Evolutionary conservation across 257 asterid genomes (phyloP).

Genomic region (Solanum raphanifolium): DNA sequence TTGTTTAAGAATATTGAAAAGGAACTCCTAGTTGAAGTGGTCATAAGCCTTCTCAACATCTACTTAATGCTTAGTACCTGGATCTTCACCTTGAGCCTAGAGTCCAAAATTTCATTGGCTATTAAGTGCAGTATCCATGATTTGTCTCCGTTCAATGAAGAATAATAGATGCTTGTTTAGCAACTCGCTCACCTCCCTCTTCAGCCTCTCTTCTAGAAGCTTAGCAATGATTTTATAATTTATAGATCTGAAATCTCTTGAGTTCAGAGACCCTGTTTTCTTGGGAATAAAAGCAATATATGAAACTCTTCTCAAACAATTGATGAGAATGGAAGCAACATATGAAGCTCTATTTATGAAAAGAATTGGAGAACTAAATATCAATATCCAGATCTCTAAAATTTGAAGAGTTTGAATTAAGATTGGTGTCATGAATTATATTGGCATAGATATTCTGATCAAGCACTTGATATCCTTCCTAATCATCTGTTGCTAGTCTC

Average conservation of each 20-base stretch:
- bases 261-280: neutral
- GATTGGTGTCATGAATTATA: too few species aligned
- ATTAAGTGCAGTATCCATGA: neutral
- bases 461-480: too few species aligned
- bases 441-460: too few species aligned
- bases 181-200: neutral
- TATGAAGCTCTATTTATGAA: too few species aligned
- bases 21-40: neutral
- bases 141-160: neutral
- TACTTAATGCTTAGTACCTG: neutral
- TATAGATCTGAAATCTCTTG: neutral
- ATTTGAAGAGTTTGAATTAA: too few species aligned
- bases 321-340: neutral
- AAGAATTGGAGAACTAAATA: too few species aligned
- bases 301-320: neutral
- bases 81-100: neutral
- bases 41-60: neutral
- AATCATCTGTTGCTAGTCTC: too few species aligned
- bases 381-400: too few species aligned
- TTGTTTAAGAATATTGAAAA: neutral
- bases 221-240: neutral
- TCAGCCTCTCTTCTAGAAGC: neutral
- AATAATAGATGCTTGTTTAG: neutral
- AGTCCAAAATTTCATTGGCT: neutral
- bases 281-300: neutral